Conservation (phyloP, 2,329 filamentous ascomycete genomes). For the Pseudocercospora musae region DNA sequence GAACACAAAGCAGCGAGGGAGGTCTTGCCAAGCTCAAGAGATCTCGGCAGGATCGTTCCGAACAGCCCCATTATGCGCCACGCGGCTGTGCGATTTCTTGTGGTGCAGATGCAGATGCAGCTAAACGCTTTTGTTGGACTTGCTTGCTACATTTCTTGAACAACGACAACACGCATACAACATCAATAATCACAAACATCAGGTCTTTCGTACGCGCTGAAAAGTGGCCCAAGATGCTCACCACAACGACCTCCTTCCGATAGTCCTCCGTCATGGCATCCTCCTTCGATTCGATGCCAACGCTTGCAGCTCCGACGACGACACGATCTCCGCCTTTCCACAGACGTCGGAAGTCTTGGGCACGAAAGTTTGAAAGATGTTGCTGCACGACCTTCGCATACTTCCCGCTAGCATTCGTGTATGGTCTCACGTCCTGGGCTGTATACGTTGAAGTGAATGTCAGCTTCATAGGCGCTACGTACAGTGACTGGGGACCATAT, state of each 20-base stretch:
- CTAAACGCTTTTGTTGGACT: not conserved
- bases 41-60: conserved; percentile 5
- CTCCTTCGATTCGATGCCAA: conserved; percentile 29
- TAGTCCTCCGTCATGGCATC: conserved; percentile 14
- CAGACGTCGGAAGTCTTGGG: conserved; percentile 49
- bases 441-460: conserved; percentile 74
- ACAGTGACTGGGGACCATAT: conserved; percentile 18
- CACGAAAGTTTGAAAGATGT: conserved; percentile 71
- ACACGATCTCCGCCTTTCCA: conserved; percentile 32
- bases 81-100: not conserved
- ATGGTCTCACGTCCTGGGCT: conserved; percentile 77
- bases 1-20: not conserved
- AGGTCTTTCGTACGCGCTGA: not conserved
- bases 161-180: not conserved
- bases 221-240: not conserved
- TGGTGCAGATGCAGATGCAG: not conserved
- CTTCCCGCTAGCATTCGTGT: conserved; percentile 27
- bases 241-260: not conserved
- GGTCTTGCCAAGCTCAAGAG: not conserved
- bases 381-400: conserved; percentile 62
- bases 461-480: conserved; percentile 39
- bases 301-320: conserved; percentile 18
- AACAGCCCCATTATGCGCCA: not conserved
- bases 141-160: not conserved
- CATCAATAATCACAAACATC: not conserved